phyloP scores from a whole-genome alignment of 805 yeast species.

The Hanseniaspora lindneri region DNA sequence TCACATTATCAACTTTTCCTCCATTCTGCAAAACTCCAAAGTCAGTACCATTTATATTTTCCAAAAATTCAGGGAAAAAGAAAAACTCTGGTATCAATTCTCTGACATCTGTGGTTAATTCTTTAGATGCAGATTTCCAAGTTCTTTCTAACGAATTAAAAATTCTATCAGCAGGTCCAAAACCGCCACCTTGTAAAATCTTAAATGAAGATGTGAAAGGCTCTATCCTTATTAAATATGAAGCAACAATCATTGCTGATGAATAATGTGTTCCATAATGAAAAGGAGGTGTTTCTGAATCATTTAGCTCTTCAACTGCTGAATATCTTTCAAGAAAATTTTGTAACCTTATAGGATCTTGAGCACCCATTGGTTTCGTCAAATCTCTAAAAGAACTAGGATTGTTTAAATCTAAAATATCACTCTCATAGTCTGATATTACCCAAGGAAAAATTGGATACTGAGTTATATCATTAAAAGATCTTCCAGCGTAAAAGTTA shows the following conservation, averaged over 20 bases:
- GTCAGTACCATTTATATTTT: conserved; percentile 51
- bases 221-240: conserved; percentile 60
- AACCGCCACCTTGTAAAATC: conserved; percentile 72
- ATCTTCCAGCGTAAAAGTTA: conserved; percentile 77
- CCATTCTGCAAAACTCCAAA: conserved; percentile 63
- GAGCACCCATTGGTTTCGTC: conserved; percentile 89
- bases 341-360: conserved; percentile 43
- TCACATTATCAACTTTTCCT: conserved; percentile 45
- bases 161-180: conserved; percentile 78
- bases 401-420: conserved; percentile 50
- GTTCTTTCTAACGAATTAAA: conserved; percentile 65
- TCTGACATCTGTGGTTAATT: conserved; percentile 76
- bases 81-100: conserved; percentile 81
- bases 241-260: conserved; percentile 84
- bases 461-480: conserved; percentile 79
- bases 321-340: conserved; percentile 63
- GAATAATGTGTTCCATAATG: conserved; percentile 92
- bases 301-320: conserved; percentile 52
- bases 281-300: conserved; percentile 56
- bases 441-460: conserved; percentile 92
- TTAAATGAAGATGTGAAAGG: conserved; percentile 75
- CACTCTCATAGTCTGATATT: conserved; percentile 67
- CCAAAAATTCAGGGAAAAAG: conserved; percentile 66
- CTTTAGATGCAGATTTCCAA: conserved; percentile 69
- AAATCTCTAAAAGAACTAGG: conserved; percentile 59